A percentile compares a stretch with the other conserved stretches of the same genome.
phyloP scores from a whole-genome alignment of 2,329 filamentous ascomycete species.

The Fusarium sp. region DNA sequence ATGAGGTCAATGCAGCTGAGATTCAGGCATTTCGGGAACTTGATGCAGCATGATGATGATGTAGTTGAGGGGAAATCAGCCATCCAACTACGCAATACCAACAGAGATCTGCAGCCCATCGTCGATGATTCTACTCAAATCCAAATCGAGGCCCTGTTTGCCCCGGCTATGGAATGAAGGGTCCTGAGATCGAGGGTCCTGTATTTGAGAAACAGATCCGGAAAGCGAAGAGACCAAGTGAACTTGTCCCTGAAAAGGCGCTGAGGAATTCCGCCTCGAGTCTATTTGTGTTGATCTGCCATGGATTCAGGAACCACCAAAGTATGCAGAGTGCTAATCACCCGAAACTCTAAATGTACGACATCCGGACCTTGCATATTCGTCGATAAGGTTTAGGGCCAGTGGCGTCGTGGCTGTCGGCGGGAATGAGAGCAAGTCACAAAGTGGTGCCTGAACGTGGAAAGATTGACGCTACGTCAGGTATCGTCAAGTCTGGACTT shows the following conservation, averaged over 20 bases:
- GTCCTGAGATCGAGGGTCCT: not conserved
- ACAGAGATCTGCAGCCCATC: not conserved
- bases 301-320: conserved; percentile 3
- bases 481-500: not conserved
- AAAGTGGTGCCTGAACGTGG: not conserved
- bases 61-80: not conserved
- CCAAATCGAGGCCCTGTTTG: not conserved
- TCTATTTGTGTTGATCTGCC: not conserved
- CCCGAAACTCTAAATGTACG: not conserved
- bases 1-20: not conserved
- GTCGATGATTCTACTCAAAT: not conserved
- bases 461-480: not conserved
- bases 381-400: not conserved
- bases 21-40: no score
- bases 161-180: not conserved
- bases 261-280: conserved; percentile 5
- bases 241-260: not conserved
- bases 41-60: not conserved
- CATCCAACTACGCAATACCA: not conserved
- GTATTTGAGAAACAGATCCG: not conserved
- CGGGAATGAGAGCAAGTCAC: conserved; percentile 12
- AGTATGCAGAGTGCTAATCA: not conserved
- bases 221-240: not conserved
- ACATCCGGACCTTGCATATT: not conserved
- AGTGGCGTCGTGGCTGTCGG: conserved; percentile 9